phyloP scores from a whole-genome alignment of 2,329 filamentous ascomycete genomes.

The Fusarium algeriense region DNA sequence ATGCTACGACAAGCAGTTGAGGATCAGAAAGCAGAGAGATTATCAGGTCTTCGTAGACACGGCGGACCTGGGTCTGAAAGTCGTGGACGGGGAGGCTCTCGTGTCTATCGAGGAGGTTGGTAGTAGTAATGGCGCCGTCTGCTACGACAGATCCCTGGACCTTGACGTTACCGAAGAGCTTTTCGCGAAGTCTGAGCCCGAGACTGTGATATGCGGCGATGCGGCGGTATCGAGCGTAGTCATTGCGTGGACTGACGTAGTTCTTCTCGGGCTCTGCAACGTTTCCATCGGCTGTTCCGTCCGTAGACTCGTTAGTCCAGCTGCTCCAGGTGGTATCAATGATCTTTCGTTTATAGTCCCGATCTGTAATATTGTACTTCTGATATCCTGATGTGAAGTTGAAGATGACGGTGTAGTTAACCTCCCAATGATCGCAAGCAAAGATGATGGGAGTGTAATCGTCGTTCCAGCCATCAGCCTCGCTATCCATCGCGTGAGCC shows the following conservation, averaged over 20 bases:
- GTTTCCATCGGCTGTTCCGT: conserved; percentile 31
- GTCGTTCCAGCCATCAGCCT: conserved; percentile 15
- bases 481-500: background rate
- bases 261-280: conserved; percentile 27
- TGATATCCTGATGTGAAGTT: conserved; percentile 35
- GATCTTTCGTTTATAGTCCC: conserved; percentile 35
- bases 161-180: conserved; percentile 7
- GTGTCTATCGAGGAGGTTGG: conserved; percentile 28
- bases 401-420: conserved; percentile 34
- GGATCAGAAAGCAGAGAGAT: conserved; percentile 37
- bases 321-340: conserved; percentile 29
- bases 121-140: conserved; percentile 6
- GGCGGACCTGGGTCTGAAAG: conserved; percentile 9
- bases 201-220: conserved; percentile 37
- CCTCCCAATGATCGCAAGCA: conserved; percentile 43
- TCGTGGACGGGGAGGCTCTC: conserved; percentile 22
- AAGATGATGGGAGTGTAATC: conserved; percentile 31
- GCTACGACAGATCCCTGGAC: background rate
- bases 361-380: conserved; percentile 15
- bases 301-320: conserved; percentile 1
- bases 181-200: conserved; percentile 20
- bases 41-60: conserved; percentile 30
- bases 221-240: conserved; percentile 13
- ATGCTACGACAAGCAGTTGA: conserved; percentile 38
- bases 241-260: conserved; percentile 22